phyloP scores from a whole-genome alignment of 2,329 filamentous ascomycete genomes.

The Epichloe sibirici region DNA sequence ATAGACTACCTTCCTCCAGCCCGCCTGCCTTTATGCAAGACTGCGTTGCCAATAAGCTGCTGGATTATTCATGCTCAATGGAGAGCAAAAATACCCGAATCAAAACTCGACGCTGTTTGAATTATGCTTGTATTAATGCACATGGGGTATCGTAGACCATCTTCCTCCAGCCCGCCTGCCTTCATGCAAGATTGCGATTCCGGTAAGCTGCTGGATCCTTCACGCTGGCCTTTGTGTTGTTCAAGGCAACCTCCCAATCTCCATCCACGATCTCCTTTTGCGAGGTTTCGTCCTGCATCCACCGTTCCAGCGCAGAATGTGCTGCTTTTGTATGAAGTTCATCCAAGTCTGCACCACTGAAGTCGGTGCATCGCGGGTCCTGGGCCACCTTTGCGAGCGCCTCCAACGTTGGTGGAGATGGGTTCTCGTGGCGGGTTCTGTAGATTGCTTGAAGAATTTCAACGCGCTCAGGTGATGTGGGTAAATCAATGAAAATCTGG shows the following conservation, averaged over 20 bases:
- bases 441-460: constrained; percentile 70
- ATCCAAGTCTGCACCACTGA: constrained; percentile 56
- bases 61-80: constrained; percentile 32
- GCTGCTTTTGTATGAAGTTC: constrained; percentile 35
- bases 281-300: constrained; percentile 18
- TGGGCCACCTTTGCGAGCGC: constrained; percentile 53
- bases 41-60: constrained; percentile 30
- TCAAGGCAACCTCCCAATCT: constrained; percentile 43
- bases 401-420: constrained; percentile 33
- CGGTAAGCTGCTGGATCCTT: constrained; percentile 32
- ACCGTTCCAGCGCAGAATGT: constrained; percentile 33
- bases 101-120: no score
- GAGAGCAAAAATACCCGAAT: no score
- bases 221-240: constrained; percentile 37
- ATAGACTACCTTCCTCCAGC: no score
- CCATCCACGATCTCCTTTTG: constrained; percentile 17
- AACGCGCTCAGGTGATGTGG: constrained; percentile 63
- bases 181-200: constrained; percentile 20
- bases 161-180: not conserved
- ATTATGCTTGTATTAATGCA: no score
- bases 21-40: constrained; percentile 12
- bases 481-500: constrained; percentile 80
- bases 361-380: constrained; percentile 57
- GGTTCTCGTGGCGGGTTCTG: constrained; percentile 27
- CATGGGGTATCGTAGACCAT: no score